Evolutionary conservation across 257 asterid genomes (phyloP).

Genomic region (Asclepias syriaca): DNA sequence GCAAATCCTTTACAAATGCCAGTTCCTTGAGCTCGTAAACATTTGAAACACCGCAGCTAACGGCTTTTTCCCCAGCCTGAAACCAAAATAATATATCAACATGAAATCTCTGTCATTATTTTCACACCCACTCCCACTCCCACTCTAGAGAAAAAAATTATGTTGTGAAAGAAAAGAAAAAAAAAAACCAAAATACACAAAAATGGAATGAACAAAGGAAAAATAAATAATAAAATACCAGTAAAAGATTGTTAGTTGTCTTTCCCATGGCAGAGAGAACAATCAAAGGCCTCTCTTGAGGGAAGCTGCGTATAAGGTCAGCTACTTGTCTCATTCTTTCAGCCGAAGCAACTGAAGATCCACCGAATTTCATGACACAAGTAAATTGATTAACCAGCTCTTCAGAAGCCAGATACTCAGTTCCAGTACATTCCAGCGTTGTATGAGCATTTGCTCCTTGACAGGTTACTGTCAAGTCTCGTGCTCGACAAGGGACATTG

Average conservation of each 20-base stretch:
- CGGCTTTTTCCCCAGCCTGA: conserved; percentile 91
- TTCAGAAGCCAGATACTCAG: conserved; percentile 24
- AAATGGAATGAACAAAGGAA: background rate
- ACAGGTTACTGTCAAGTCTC: conserved; percentile 27
- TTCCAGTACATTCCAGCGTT: conserved; percentile 32
- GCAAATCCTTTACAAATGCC: conserved; percentile 55
- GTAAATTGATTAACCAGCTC: conserved; percentile 33
- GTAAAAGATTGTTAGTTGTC: conserved; percentile 65
- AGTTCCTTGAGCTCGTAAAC: conserved; percentile 67
- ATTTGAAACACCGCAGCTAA: conserved; percentile 65
- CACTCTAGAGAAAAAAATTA: background rate
- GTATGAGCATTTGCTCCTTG: conserved; percentile 32
- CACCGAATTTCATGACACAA: conserved; percentile 82
- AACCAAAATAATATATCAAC: conserved; percentile 11
- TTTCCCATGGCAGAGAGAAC: conserved; percentile 94
- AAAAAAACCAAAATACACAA: background rate
- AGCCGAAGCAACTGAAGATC: conserved; percentile 74
- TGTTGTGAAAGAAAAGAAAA: background rate
- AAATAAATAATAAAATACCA: conserved; percentile 19
- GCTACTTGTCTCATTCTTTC: conserved; percentile 72
- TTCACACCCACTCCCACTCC: background rate
- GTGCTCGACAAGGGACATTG: conserved; percentile 21
- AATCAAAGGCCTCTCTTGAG: conserved; percentile 71
- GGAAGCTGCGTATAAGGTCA: conserved; percentile 61
- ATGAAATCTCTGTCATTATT: background rate